phyloP scores from a whole-genome alignment of 495 filamentous ascomycete genomes.

The Friedmanniomyces endolithicus region DNA sequence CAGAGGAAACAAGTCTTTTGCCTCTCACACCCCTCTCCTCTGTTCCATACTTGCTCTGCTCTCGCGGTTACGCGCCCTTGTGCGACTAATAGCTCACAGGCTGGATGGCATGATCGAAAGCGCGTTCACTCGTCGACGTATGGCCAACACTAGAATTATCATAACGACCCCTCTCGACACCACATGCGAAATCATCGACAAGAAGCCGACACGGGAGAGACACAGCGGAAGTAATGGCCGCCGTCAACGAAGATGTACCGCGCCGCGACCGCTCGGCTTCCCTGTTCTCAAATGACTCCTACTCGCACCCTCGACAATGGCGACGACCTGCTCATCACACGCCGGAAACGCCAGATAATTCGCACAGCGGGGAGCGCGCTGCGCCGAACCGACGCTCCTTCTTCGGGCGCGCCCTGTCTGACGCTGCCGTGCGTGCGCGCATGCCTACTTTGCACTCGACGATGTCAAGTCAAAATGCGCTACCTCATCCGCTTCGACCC shows the following conservation, averaged over 20 bases:
- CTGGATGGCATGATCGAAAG: background rate
- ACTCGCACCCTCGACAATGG: background rate
- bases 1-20: background rate
- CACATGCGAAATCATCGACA: background rate
- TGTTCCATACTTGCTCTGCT: background rate
- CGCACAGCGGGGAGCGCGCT: background rate
- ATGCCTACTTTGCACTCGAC: background rate
- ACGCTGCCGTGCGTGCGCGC: background rate
- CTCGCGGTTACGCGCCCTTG: background rate
- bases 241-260: background rate
- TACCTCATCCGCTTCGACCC: background rate
- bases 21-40: background rate
- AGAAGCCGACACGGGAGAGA: background rate
- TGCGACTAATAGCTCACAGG: background rate
- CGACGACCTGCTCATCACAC: background rate
- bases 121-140: background rate
- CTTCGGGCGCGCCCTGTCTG: background rate
- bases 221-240: background rate
- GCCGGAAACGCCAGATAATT: background rate
- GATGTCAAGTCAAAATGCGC: background rate
- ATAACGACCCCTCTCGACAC: background rate
- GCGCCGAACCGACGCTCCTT: background rate
- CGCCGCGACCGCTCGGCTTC: background rate
- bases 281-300: background rate
- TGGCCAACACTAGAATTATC: background rate